Evolutionary conservation across 2,329 filamentous ascomycete genomes (phyloP).

Genomic region (Pseudogymnoascus sp.): DNA sequence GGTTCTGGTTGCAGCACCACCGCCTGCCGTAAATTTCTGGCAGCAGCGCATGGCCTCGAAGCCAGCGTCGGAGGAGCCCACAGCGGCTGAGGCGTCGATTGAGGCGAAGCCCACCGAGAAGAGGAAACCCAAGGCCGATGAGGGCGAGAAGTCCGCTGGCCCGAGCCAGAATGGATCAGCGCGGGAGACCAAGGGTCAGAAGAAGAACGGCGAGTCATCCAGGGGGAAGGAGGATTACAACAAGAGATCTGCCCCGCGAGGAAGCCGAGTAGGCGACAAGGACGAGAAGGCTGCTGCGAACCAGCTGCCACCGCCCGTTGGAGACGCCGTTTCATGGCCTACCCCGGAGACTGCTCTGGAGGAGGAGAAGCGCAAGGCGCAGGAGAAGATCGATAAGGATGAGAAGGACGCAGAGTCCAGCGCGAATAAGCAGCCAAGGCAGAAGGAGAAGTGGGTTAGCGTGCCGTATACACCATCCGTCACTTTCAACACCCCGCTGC

Average conservation of each 20-base stretch:
- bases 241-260: constrained; percentile 26
- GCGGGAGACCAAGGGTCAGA: constrained; percentile 31
- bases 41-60: constrained; percentile 60
- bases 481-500: constrained; percentile 77
- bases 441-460: constrained; percentile 79
- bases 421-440: constrained; percentile 45
- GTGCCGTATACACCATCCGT: constrained; percentile 79
- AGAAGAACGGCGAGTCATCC: constrained; percentile 33
- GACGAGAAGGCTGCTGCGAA: constrained; percentile 28
- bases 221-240: constrained; percentile 26
- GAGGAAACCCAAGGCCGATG: constrained; percentile 31
- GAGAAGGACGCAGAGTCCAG: constrained; percentile 51
- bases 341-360: constrained; percentile 75
- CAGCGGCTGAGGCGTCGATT: neutral
- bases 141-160: constrained; percentile 30
- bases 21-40: constrained; percentile 85
- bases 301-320: constrained; percentile 55
- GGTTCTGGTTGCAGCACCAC: constrained; percentile 69
- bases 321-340: constrained; percentile 78
- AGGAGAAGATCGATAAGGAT: constrained; percentile 60
- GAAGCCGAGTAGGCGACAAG: constrained; percentile 24
- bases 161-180: constrained; percentile 24
- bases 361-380: constrained; percentile 67
- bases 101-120: constrained; percentile 21
- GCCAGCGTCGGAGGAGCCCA: constrained; percentile 18